Evolutionary conservation across 1,284 basidiomycete species (phyloP).

Genomic region (Cerioporus squamosus): DNA sequence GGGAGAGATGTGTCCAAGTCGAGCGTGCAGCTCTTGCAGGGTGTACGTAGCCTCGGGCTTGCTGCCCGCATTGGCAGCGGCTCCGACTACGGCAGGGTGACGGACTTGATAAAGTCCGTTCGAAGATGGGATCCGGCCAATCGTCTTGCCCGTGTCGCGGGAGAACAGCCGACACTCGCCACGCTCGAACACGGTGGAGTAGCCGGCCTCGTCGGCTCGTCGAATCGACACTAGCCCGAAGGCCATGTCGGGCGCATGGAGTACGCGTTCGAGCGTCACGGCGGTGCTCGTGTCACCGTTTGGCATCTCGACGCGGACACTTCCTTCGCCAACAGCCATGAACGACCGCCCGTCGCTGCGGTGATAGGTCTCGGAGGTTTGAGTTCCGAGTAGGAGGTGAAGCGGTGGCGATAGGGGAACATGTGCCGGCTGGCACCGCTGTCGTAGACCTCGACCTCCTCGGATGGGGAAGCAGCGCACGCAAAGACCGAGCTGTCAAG

Average conservation of each 20-base stretch:
- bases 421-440: slow-evolving; percentile 42
- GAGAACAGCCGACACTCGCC: too few species aligned
- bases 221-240: slow-evolving; percentile 39
- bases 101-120: slow-evolving; percentile 35
- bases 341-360: slow-evolving; percentile 37
- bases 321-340: slow-evolving; percentile 35
- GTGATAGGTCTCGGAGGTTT: slow-evolving; percentile 33
- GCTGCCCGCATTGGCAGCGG: neutral
- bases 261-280: slow-evolving; percentile 34
- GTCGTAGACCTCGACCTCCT: slow-evolving; percentile 34
- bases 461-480: too few species aligned
- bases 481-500: neutral
- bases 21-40: slow-evolving; percentile 35
- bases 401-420: slow-evolving; percentile 32
- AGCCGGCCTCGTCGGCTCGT: too few species aligned
- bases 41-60: slow-evolving; percentile 18
- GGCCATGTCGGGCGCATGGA: slow-evolving; percentile 39
- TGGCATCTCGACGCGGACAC: slow-evolving; percentile 35
- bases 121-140: slow-evolving; percentile 29
- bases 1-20: slow-evolving; percentile 40
- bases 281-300: slow-evolving; percentile 28
- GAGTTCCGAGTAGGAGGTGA: slow-evolving; percentile 25
- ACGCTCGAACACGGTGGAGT: too few species aligned
- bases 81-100: neutral
- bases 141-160: slow-evolving; percentile 9